Evolutionary conservation across 257 asterid genomes (phyloP), one percentile per base, ranked within the genome.

Genomic region (Galeopsis tetrahit): DNA sequence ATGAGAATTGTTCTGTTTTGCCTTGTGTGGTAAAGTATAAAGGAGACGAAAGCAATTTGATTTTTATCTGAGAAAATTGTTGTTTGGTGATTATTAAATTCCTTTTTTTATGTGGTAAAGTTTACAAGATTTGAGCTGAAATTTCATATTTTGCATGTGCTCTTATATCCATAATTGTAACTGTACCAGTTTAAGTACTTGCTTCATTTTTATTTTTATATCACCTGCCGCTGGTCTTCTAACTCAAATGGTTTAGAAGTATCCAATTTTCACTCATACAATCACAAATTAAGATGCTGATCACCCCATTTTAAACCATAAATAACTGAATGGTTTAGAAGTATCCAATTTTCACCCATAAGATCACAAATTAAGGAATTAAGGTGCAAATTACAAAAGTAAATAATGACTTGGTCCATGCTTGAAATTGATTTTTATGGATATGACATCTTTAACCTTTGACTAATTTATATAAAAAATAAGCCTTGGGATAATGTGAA

Each of bases 161-260:
- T 61, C 62, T 66, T 38, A 65, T 75, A 35, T 63, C 63, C 39
- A 7, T 43, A 10, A 46, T n/a, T 46, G n/a, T n/a, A n/a, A n/a
- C n/a, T n/a, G n/a, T 21, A 9, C 28, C 1, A 21, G 28, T 21
- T 21, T 46, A 39, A 33, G 55, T 42, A 34, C 43, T 3, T 67
- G 35, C 49, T 62, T 52, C 46, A 5, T 65, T 63, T 15, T 21
- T 21, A 21, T 21, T 21, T 21, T 48, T 71, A 55, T 42, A 34
- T 71, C 69, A 9, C 51, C 72, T 73, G 85, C 96, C 91, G 98
- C 82, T 95, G 69, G 99, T 95, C 62, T 95, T 92, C 87, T 85
- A 98, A n/a, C 97, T 95, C 28, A 1, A 21, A 21, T 21, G 28
- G 28, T 21, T 21, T 21, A 21, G 28, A 21, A 21, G 28, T 21